A percentile compares a stretch with the other conserved stretches of the same genome.
Conservation (phyloP, 805 yeast genomes). For the Candida arabinofermentans region DNA sequence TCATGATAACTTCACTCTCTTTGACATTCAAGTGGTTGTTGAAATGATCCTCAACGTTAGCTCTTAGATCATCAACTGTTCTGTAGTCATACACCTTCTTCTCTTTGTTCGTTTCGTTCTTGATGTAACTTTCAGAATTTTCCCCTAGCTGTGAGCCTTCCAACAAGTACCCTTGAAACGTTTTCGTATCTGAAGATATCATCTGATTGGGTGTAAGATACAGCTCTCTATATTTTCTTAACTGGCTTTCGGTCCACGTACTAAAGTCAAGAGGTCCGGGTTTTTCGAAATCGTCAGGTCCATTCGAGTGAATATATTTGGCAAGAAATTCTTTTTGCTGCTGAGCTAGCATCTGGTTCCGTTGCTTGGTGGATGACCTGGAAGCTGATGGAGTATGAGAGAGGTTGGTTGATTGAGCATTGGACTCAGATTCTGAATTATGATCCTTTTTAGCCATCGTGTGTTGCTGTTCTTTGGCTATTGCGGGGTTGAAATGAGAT, state of each 20-base stretch:
- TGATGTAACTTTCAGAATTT: conserved; percentile 44
- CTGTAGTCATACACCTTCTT: conserved; percentile 30
- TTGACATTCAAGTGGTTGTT: conserved; percentile 46
- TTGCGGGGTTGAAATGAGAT: not conserved
- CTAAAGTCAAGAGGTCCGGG: conserved; percentile 68
- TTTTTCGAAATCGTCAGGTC: conserved; percentile 53
- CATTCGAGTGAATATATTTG: conserved; percentile 71
- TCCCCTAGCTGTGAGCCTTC: conserved; percentile 66
- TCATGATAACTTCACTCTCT: conserved; percentile 84
- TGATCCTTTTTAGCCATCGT: conserved; percentile 7
- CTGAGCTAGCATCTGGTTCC: conserved; percentile 59
- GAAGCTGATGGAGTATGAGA: conserved; percentile 10
- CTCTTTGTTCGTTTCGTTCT: conserved; percentile 26
- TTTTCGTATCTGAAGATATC: conserved; percentile 55
- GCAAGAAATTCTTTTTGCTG: conserved; percentile 64
- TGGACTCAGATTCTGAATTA: conserved; percentile 21
- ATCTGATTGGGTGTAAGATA: conserved; percentile 33
- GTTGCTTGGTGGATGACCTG: conserved; percentile 53
- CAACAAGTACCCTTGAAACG: conserved; percentile 66
- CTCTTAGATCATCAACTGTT: conserved; percentile 24
- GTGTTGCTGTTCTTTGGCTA: not conserved
- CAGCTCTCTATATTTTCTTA: conserved; percentile 64
- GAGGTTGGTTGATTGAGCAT: conserved; percentile 1
- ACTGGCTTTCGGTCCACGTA: conserved; percentile 53
- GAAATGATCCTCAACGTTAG: conserved; percentile 52